Evolutionary conservation across 192 early-diverging fungal species (phyloP).

Genomic region (Coemansia sp.): DNA sequence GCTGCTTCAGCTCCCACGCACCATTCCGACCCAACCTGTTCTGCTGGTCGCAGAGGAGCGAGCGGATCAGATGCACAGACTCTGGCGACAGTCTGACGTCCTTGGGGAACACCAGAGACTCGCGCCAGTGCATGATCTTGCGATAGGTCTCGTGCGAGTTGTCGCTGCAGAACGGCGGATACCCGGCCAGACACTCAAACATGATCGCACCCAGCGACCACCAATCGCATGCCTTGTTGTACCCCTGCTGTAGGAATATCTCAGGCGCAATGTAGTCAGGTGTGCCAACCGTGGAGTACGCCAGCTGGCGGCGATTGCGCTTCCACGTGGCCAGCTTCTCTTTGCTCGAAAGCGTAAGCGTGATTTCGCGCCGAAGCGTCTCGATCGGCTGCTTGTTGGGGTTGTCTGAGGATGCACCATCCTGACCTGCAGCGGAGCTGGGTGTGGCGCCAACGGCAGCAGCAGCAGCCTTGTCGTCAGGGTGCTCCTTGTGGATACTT

Average conservation of each 20-base stretch:
- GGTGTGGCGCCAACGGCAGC: constrained; percentile 34
- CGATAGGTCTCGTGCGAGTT: constrained; percentile 95
- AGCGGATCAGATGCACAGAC: constrained; percentile 88
- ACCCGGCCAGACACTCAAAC: constrained; percentile 98
- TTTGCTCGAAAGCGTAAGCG: constrained; percentile 89
- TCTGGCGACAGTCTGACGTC: constrained; percentile 90
- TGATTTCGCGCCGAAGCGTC: constrained; percentile 70
- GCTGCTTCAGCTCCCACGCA: constrained; percentile 81
- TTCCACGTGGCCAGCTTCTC: constrained; percentile 99
- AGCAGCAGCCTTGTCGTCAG: constrained; percentile 40
- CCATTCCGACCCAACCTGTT: constrained; percentile 85
- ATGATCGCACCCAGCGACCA: constrained; percentile 99
- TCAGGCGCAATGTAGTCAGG: constrained; percentile 99
- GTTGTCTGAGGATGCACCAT: background rate
- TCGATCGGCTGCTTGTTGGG: constrained; percentile 55
- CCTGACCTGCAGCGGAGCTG: constrained; percentile 10
- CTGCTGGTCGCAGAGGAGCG: constrained; percentile 86
- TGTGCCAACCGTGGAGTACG: constrained; percentile 97
- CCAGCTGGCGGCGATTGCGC: constrained; percentile 90
- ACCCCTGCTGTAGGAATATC: constrained; percentile 92
- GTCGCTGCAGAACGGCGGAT: constrained; percentile 97
- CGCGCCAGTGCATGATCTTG: constrained; percentile 98
- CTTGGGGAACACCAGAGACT: constrained; percentile 88
- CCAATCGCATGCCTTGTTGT: constrained; percentile 98
- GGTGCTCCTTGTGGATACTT: constrained; percentile 61